These are phyloP conservation scores for Penicillium chermesinum DNA, from an alignment of 495 filamentous ascomycete genomes.

Conservation along the genomic window DNA sequence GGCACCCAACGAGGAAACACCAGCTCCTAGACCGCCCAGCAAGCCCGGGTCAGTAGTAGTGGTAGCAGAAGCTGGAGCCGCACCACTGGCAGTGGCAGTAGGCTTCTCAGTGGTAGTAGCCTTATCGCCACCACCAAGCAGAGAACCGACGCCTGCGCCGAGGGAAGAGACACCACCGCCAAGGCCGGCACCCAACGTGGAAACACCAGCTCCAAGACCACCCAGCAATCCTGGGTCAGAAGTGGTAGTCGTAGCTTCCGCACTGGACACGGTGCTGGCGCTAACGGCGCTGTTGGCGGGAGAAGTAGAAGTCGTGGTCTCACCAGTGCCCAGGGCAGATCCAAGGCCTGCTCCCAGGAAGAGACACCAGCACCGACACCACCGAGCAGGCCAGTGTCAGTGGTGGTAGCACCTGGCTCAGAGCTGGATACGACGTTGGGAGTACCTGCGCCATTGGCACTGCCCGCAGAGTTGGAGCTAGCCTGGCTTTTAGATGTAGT, in stretches of 20 bases:
- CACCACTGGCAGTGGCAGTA: background rate
- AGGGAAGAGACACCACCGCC: background rate
- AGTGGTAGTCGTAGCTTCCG: constrained; percentile 5
- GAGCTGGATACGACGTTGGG: background rate
- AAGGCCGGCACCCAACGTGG: background rate
- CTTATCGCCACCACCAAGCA: background rate
- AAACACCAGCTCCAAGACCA: background rate
- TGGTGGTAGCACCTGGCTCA: background rate
- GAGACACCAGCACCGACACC: background rate
- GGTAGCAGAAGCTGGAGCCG: background rate
- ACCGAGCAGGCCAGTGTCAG: background rate
- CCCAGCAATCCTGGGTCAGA: background rate
- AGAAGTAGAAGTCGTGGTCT: background rate
- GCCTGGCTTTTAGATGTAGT: background rate
- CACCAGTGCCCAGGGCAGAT: background rate
- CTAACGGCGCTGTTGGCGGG: background rate
- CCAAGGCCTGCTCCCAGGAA: background rate
- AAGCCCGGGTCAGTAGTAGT: background rate
- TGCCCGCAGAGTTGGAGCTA: background rate
- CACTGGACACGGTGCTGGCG: background rate
- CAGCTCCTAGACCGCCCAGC: background rate
- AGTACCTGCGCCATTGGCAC: background rate
- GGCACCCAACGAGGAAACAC: background rate
- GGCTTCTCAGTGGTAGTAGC: no score
- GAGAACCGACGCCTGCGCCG: background rate